These are phyloP conservation scores for Cladophialophora chaetospira DNA, from an alignment of 2,329 filamentous ascomycete species.

Conservation along the genomic window DNA sequence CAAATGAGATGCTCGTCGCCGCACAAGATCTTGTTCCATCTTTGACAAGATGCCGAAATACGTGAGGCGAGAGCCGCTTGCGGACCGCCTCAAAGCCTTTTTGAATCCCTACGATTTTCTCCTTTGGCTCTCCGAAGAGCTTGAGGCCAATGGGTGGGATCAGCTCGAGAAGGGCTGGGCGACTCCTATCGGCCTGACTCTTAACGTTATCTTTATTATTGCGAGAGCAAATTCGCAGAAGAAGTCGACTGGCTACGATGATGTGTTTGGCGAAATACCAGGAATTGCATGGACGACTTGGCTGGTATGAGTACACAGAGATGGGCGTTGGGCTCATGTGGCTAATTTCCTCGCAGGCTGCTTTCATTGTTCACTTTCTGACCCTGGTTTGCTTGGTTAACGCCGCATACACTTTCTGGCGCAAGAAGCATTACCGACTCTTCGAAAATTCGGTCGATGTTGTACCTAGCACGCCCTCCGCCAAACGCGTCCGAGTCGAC, in stretches of 20 bases:
- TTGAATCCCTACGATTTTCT: conserved; percentile 87
- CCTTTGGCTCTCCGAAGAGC: conserved; percentile 87
- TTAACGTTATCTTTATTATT: conserved; percentile 80
- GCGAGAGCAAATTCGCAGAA: conserved; percentile 74
- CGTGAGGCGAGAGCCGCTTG: conserved; percentile 76
- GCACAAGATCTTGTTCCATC: conserved; percentile 52
- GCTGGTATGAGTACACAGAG: conserved; percentile 52
- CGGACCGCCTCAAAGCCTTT: conserved; percentile 76
- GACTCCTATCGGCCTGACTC: conserved; percentile 69
- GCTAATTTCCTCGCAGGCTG: conserved; percentile 54
- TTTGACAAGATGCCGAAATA: conserved; percentile 67
- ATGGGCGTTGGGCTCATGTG: conserved; percentile 2
- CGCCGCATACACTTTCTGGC: conserved; percentile 76
- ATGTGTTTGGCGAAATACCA: conserved; percentile 77
- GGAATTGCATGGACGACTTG: conserved; percentile 67
- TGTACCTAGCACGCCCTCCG: conserved; percentile 76
- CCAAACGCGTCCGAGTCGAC: conserved; percentile 83
- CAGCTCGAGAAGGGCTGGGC: conserved; percentile 73
- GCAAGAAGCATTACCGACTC: conserved; percentile 82
- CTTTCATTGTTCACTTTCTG: conserved; percentile 71
- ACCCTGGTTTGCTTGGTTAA: conserved; percentile 70
- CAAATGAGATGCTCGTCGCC: conserved; percentile 58
- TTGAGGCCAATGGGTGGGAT: conserved; percentile 90
- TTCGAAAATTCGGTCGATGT: conserved; percentile 85
- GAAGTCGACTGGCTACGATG: conserved; percentile 62